phyloP scores from a whole-genome alignment of 129 eudicot species.

The Mikania micrantha region DNA sequence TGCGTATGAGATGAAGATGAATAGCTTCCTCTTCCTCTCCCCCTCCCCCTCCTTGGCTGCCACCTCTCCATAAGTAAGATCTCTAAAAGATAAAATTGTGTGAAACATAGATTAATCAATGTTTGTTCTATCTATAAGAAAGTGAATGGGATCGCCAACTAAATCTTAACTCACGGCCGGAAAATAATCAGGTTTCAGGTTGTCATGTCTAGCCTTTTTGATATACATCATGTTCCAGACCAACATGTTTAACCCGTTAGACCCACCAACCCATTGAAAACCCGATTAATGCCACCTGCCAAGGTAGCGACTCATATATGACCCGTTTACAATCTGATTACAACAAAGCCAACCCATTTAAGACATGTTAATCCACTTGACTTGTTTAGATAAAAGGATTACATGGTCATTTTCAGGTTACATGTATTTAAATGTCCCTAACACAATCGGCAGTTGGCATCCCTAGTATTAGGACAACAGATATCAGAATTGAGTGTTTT shows the following conservation, averaged over 20 bases:
- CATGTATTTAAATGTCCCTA: too few relatives aligned
- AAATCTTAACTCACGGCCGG: neutral
- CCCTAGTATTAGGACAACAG: neutral
- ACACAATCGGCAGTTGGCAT: too few relatives aligned
- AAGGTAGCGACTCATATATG: too few relatives aligned
- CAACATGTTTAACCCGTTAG: neutral
- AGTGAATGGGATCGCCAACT: neutral
- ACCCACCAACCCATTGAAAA: too few relatives aligned
- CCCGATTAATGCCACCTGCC: too few relatives aligned
- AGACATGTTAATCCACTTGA: neutral
- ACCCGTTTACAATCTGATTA: neutral
- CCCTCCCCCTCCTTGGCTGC: constrained; percentile 31
- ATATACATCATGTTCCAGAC: too few relatives aligned
- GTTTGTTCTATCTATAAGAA: neutral
- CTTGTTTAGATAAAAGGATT: neutral
- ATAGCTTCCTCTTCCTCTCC: constrained; percentile 24
- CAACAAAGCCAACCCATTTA: neutral
- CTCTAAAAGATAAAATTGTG: neutral
- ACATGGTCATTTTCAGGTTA: neutral
- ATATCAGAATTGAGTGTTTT: neutral
- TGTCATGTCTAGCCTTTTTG: neutral
- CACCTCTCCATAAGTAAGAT: constrained; percentile 26
- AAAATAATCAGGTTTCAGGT: neutral
- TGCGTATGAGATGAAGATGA: constrained; percentile 16
- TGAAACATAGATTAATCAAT: neutral